Conservation (phyloP, 352 stramenopile genomes). For the Globisporangium recalcitrans region DNA sequence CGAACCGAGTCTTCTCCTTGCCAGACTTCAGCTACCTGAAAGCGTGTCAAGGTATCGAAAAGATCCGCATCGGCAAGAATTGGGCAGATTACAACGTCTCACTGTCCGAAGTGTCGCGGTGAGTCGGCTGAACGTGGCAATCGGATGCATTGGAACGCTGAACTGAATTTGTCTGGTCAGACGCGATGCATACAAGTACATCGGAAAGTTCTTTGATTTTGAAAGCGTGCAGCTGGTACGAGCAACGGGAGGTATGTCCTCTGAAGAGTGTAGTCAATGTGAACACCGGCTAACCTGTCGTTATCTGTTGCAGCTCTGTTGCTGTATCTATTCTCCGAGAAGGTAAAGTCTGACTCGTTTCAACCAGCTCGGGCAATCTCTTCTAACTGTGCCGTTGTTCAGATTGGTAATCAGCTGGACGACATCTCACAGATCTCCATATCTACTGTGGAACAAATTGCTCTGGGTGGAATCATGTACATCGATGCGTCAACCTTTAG, state of each 20-base stretch:
- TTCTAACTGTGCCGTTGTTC: not conserved
- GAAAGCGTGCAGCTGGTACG: slow-evolving; percentile 71
- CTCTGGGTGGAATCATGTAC: slow-evolving; percentile 76
- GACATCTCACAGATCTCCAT: slow-evolving; percentile 46
- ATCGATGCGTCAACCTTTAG: slow-evolving; percentile 65
- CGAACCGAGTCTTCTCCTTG: not conserved
- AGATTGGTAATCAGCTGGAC: slow-evolving; percentile 85
- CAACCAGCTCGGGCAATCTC: not conserved
- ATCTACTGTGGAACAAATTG: slow-evolving; percentile 53
- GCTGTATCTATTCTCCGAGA: slow-evolving; percentile 58
- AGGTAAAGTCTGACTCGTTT: slow-evolving; percentile 30
- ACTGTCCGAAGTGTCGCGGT: slow-evolving; percentile 24
- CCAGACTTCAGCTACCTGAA: slow-evolving; percentile 81
- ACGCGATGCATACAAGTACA: slow-evolving; percentile 54
- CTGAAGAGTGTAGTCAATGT: not conserved
- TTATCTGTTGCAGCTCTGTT: slow-evolving; percentile 44
- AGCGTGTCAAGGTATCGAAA: slow-evolving; percentile 64
- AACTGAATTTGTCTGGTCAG: slow-evolving; percentile 20
- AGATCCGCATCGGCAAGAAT: slow-evolving; percentile 47
- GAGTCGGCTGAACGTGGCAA: not conserved
- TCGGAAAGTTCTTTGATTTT: slow-evolving; percentile 78
- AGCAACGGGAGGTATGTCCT: slow-evolving; percentile 45
- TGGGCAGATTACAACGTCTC: slow-evolving; percentile 23
- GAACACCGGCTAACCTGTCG: not conserved
- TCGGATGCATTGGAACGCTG: not conserved